Conservation (phyloP, 2,329 filamentous ascomycete genomes). For the Zasmidium citrigriseum region DNA sequence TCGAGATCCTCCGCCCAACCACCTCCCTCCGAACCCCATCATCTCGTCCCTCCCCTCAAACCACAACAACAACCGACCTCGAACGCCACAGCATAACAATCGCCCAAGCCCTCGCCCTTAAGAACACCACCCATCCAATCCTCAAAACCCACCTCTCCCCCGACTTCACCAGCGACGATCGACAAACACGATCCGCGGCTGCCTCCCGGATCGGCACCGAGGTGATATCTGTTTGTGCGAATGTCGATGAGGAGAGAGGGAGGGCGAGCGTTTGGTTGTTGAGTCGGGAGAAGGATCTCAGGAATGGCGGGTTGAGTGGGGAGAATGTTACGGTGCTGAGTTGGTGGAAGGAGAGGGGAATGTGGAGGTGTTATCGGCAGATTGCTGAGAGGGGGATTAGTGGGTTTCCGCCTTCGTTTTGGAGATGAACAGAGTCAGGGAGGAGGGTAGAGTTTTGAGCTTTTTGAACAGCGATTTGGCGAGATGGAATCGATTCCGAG, state of each 20-base stretch:
- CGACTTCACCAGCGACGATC: constrained; percentile 12
- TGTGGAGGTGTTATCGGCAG: constrained; percentile 19
- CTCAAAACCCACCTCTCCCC: constrained; percentile 4
- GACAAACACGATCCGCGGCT: background rate
- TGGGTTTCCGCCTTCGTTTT: constrained; percentile 4
- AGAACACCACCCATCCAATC: constrained; percentile 5
- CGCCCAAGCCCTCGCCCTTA: constrained; percentile 3
- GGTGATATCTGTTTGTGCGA: constrained; percentile 11
- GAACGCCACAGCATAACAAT: constrained; percentile 5
- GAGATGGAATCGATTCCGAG: too few species aligned
- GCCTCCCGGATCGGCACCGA: constrained; percentile 1
- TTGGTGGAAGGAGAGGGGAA: constrained; percentile 14
- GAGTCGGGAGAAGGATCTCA: constrained; percentile 4
- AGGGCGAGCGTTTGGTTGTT: constrained; percentile 17
- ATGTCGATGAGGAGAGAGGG: constrained; percentile 14
- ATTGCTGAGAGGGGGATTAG: constrained; percentile 14
- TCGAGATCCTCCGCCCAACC: constrained; percentile 18
- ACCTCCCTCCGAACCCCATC: constrained; percentile 7
- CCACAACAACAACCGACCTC: constrained; percentile 5
- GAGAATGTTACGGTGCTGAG: constrained; percentile 15
- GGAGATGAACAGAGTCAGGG: constrained; percentile 3
- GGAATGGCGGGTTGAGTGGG: background rate
- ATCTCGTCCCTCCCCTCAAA: background rate
- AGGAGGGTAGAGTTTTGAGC: too few species aligned
- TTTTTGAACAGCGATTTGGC: too few species aligned